Evolutionary conservation across 2,329 filamentous ascomycete genomes (phyloP).

Genomic region (Alternaria rosae): DNA sequence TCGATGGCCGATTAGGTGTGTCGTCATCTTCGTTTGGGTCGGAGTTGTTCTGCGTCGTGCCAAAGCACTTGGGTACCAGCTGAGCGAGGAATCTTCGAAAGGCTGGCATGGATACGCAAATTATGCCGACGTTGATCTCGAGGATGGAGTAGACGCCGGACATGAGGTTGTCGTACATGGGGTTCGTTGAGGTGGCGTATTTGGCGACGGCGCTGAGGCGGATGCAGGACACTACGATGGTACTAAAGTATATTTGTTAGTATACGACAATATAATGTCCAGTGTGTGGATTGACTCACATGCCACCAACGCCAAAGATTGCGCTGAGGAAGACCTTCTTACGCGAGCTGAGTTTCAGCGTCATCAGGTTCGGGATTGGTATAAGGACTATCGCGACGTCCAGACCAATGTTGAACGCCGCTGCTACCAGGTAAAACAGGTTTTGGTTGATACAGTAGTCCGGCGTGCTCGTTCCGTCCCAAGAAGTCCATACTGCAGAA

Average conservation of each 20-base stretch:
- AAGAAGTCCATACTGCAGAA: slow-evolving; percentile 30
- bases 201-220: slow-evolving; percentile 51
- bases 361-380: slow-evolving; percentile 25
- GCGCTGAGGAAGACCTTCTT: slow-evolving; percentile 42
- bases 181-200: slow-evolving; percentile 51
- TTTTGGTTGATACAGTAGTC: slow-evolving; percentile 37
- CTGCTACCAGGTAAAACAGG: slow-evolving; percentile 18
- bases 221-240: slow-evolving; percentile 51
- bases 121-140: slow-evolving; percentile 25
- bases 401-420: slow-evolving; percentile 26
- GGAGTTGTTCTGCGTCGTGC: slow-evolving; percentile 9
- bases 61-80: slow-evolving; percentile 43
- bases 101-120: slow-evolving; percentile 28
- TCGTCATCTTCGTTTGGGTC: slow-evolving; percentile 5
- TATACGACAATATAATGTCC: not conserved
- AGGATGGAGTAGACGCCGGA: slow-evolving; percentile 23
- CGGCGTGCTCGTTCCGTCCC: slow-evolving; percentile 18
- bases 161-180: slow-evolving; percentile 42
- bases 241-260: slow-evolving; percentile 9
- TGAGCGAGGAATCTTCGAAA: slow-evolving; percentile 22
- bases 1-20: not conserved
- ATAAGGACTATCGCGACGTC: slow-evolving; percentile 23
- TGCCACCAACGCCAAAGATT: slow-evolving; percentile 43
- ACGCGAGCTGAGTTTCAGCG: slow-evolving; percentile 27
- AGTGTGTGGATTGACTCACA: slow-evolving; percentile 37